Evolutionary conservation across 73 alveolate species (phyloP), one percentile per base, ranked within the genome.

Genomic region (Paramecium sonneborni): DNA sequence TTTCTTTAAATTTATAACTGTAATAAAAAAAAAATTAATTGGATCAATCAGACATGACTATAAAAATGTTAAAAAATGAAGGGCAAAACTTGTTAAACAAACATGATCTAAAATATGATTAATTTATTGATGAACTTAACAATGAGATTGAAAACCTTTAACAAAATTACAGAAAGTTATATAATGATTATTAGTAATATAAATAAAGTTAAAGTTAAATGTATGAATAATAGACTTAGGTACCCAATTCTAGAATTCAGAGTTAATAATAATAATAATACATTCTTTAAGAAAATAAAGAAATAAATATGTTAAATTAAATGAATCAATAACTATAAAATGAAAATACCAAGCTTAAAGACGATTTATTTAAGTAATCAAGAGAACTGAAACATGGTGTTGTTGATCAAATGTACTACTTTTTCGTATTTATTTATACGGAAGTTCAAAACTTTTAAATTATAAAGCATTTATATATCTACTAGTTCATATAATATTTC

Each of bases 311-410:
- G 44, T 38, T 32, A 8, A 72, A 35, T n/a, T 28, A 5, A 1
- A 34, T 35, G 57, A 72, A 15, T 35, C 28, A 72, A 72, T 72
- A 72, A 20, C 57, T 72, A 5, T 8, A 72, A 72, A 35, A 35
- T 72, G 86, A 72, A 72, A 72, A 72, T 18, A 8, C 55, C 0
- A 72, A 35, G 20, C 7, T 72, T 4, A 72, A 72, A 72, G 86
- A 72, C 1, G 55, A 72, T 15, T 72, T 72, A 72, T 72, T 35
- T 37, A 72, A 38, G 18, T 72, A 72, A 35, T 35, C 55, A 2
- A 72, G 86, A 72, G 86, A 72, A 18, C 44, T 1, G 86, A 72
- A 35, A 72, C 86, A 5, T 72, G 86, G 86, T 72, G 86, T 72
- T 72, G 86, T 35, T 72, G 86, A 52, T 3, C 1, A 18, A 52